phyloP scores from a whole-genome alignment of 2,329 filamentous ascomycete genomes.

The Corynespora cassiicola region DNA sequence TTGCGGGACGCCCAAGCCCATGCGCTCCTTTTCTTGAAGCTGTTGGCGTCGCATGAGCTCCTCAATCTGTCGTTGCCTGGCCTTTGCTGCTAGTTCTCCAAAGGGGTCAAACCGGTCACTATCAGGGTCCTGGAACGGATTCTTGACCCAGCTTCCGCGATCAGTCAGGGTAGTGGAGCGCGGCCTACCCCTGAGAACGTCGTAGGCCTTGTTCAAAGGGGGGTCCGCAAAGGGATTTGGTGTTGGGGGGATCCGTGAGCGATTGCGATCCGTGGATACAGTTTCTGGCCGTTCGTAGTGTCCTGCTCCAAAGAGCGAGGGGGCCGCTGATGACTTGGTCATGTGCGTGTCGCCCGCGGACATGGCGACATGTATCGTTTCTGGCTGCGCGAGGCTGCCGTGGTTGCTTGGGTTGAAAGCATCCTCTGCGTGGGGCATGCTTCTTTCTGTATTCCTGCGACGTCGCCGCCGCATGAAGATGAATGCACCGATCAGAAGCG shows the following conservation, averaged over 20 bases:
- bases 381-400: slow-evolving; percentile 24
- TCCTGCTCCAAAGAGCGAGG: slow-evolving; percentile 32
- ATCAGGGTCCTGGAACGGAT: slow-evolving; percentile 42
- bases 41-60: slow-evolving; percentile 24
- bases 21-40: slow-evolving; percentile 32
- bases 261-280: slow-evolving; percentile 31
- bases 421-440: slow-evolving; percentile 28
- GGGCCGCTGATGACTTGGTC: slow-evolving; percentile 30
- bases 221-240: slow-evolving; percentile 45
- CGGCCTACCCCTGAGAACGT: slow-evolving; percentile 39
- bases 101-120: slow-evolving; percentile 46
- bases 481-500: slow-evolving; percentile 26
- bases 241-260: slow-evolving; percentile 30
- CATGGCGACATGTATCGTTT: slow-evolving; percentile 25
- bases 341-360: slow-evolving; percentile 18
- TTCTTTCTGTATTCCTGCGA: slow-evolving; percentile 17
- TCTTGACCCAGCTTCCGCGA: slow-evolving; percentile 39
- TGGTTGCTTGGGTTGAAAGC: slow-evolving; percentile 33
- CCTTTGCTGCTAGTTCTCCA: slow-evolving; percentile 42
- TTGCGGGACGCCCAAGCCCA: slow-evolving; percentile 26
- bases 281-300: slow-evolving; percentile 40
- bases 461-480: slow-evolving; percentile 34
- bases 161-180: slow-evolving; percentile 42
- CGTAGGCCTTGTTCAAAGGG: slow-evolving; percentile 43
- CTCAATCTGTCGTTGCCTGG: slow-evolving; percentile 36